phyloP scores from a whole-genome alignment of 2,329 filamentous ascomycete genomes.

The Geoglossum cookeanum region DNA sequence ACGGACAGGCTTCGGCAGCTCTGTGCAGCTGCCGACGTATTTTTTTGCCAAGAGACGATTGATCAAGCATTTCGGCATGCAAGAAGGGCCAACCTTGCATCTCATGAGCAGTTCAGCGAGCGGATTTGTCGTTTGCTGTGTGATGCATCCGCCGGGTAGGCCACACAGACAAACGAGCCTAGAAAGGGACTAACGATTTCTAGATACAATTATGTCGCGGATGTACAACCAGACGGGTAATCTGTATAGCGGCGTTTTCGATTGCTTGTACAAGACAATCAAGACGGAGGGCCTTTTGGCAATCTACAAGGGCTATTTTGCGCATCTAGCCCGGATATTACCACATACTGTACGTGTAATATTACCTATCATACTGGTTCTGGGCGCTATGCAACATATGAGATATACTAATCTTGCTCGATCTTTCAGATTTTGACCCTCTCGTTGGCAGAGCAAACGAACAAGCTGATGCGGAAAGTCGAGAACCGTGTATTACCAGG shows the following conservation, averaged over 20 bases:
- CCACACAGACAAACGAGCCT: slow-evolving; percentile 3
- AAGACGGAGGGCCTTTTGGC: slow-evolving; percentile 79
- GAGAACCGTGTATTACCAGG: slow-evolving; percentile 41
- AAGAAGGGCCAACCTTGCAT: slow-evolving; percentile 79
- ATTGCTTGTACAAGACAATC: slow-evolving; percentile 80
- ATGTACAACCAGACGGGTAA: slow-evolving; percentile 99
- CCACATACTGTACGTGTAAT: slow-evolving; percentile 51
- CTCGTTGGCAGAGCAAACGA: slow-evolving; percentile 88
- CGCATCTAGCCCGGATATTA: slow-evolving; percentile 81
- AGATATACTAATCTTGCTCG: neutral
- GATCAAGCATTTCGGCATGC: slow-evolving; percentile 64
- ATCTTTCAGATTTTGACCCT: slow-evolving; percentile 55
- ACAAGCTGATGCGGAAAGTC: slow-evolving; percentile 68
- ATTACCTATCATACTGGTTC: neutral
- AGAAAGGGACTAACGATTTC: neutral
- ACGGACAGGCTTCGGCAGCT: slow-evolving; percentile 84
- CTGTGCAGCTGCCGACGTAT: slow-evolving; percentile 91
- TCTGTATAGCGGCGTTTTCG: slow-evolving; percentile 82
- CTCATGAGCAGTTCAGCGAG: slow-evolving; percentile 73
- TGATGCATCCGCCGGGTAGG: slow-evolving; percentile 91
- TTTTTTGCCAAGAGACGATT: slow-evolving; percentile 89
- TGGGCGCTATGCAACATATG: neutral
- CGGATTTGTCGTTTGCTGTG: slow-evolving; percentile 88
- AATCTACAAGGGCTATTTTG: slow-evolving; percentile 95
- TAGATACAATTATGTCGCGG: slow-evolving; percentile 92